These are phyloP conservation scores for Lipomyces starkeyi DNA, from an alignment of 805 yeast genomes.

Conservation along the genomic window DNA sequence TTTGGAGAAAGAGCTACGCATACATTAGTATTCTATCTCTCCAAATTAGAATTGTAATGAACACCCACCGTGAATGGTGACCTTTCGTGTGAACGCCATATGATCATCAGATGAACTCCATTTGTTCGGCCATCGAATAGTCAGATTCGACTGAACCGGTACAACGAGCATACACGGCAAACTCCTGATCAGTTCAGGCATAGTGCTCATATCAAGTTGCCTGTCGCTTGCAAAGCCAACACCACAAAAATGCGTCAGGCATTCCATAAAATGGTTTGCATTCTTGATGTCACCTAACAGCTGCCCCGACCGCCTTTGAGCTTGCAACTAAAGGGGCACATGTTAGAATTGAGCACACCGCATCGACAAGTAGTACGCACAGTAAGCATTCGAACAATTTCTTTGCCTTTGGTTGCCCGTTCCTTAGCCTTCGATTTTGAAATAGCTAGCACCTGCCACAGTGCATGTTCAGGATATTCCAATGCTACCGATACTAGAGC, in stretches of 20 bases:
- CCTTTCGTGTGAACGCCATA: slow-evolving; percentile 49
- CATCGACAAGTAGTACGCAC: background rate
- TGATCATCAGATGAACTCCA: slow-evolving; percentile 54
- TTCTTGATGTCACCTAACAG: slow-evolving; percentile 7
- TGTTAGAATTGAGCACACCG: background rate
- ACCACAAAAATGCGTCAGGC: slow-evolving; percentile 16
- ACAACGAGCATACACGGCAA: slow-evolving; percentile 22
- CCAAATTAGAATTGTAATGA: background rate
- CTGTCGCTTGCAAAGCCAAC: slow-evolving; percentile 6
- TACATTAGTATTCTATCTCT: background rate
- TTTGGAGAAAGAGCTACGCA: slow-evolving; percentile 54
- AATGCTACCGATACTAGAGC: slow-evolving; percentile 51
- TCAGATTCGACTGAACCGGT: slow-evolving; percentile 55
- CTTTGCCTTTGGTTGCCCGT: slow-evolving; percentile 55
- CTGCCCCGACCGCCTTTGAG: background rate
- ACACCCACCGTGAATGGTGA: background rate
- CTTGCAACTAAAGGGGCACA: background rate
- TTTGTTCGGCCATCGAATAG: slow-evolving; percentile 64
- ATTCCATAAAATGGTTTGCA: slow-evolving; percentile 18
- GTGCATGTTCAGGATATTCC: slow-evolving; percentile 77
- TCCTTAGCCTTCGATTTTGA: slow-evolving; percentile 60
- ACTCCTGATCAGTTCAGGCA: slow-evolving; percentile 4
- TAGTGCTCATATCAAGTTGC: background rate
- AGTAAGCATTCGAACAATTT: slow-evolving; percentile 46
- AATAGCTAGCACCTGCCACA: slow-evolving; percentile 84